Conservation (phyloP, 345 rosid genomes). For the Acer yangbiense region DNA sequence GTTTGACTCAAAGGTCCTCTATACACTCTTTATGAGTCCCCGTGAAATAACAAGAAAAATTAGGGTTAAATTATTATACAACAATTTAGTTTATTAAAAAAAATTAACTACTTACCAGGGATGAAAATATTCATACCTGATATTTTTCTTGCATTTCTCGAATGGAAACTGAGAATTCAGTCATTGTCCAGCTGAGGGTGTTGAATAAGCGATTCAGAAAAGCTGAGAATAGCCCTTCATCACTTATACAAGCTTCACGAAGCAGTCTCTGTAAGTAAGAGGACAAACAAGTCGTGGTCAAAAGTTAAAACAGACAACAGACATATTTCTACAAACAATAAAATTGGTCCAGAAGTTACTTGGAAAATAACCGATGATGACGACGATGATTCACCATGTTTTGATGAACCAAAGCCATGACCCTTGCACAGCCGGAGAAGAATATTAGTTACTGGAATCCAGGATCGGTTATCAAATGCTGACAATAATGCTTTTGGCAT, state of each 20-base stretch:
- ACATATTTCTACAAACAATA: background rate
- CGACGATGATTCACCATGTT: conserved; percentile 81
- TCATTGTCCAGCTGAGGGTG: conserved; percentile 98
- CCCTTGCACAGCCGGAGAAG: conserved; percentile 88
- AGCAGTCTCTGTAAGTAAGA: conserved; percentile 59
- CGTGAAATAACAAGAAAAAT: background rate
- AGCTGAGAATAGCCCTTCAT: conserved; percentile 74
- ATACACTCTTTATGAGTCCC: background rate
- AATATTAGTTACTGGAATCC: conserved; percentile 94
- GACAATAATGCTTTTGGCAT: conserved; percentile 79
- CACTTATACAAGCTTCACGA: conserved; percentile 73
- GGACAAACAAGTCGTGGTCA: conserved; percentile 11
- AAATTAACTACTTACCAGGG: background rate
- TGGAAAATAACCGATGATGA: conserved; percentile 84
- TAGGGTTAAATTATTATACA: background rate
- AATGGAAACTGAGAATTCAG: conserved; percentile 91
- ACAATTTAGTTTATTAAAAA: background rate
- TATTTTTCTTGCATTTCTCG: conserved; percentile 96
- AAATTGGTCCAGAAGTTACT: conserved; percentile 42
- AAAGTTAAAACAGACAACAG: conserved; percentile 1
- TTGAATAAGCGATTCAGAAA: conserved; percentile 93
- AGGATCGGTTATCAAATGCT: conserved; percentile 93
- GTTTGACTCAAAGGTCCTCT: background rate
- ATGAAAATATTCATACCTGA: conserved; percentile 46
- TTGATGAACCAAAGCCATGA: conserved; percentile 77